phyloP scores from a whole-genome alignment of 2,329 filamentous ascomycete genomes.

The Colletotrichum agaves region DNA sequence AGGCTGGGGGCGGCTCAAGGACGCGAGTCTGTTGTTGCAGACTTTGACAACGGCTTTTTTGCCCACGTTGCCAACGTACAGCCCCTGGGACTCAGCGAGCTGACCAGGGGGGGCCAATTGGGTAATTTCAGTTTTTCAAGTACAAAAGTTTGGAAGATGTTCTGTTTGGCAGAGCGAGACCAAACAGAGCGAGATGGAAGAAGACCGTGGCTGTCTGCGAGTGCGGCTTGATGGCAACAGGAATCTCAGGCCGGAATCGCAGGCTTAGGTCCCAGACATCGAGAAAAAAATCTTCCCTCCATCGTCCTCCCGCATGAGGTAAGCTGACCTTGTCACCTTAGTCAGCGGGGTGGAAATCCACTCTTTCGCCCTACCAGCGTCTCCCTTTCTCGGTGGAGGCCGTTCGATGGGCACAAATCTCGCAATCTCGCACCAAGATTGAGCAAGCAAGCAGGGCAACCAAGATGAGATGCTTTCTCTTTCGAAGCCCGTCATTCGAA shows the following conservation, averaged over 20 bases:
- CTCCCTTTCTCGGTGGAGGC: conserved; percentile 2
- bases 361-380: not conserved
- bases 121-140: not conserved
- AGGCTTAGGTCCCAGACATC: not conserved
- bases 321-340: not conserved
- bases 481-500: not conserved
- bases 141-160: not conserved
- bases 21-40: conserved; percentile 14
- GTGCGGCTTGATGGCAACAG: not conserved
- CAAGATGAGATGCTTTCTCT: conserved; percentile 27
- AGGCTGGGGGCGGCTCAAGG: conserved; percentile 21
- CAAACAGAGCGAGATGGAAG: not conserved
- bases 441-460: conserved; percentile 8
- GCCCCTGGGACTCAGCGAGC: not conserved
- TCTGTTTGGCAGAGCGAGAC: not conserved
- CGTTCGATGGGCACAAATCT: conserved; percentile 8
- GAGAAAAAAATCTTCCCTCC: not conserved
- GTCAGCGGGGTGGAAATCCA: not conserved
- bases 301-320: not conserved
- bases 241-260: not conserved
- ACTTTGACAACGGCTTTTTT: conserved; percentile 19
- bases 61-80: conserved; percentile 29
- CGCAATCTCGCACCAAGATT: conserved; percentile 30
- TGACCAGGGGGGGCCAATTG: conserved; percentile 3
- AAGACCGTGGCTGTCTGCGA: conserved; percentile 5